Percentiles rank a stretch among this genome's conserved stretches.
These are phyloP conservation scores for Sugiyamaella sp. DNA, from an alignment of 1,139 yeast genomes.

Conservation along the genomic window DNA sequence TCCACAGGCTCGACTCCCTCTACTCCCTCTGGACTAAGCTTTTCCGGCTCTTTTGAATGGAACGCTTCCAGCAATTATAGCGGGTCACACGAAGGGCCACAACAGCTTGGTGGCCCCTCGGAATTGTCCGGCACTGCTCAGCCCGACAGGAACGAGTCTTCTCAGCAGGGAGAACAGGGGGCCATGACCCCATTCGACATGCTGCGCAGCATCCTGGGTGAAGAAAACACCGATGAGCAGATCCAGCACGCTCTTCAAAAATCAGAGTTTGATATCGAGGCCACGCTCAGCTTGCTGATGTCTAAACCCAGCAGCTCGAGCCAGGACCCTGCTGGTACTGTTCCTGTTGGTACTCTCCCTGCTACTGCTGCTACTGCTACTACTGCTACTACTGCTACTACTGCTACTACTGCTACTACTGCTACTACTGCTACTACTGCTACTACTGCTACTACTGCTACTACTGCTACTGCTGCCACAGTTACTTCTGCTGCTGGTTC, in stretches of 20 bases:
- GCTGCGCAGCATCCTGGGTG: constrained; percentile 40
- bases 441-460: background rate
- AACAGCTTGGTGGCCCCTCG: no score
- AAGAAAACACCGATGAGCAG: constrained; percentile 37
- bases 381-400: background rate
- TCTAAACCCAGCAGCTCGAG: no score
- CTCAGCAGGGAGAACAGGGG: constrained; percentile 24
- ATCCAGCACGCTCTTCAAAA: constrained; percentile 39
- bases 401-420: constrained; percentile 3
- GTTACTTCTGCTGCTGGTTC: background rate
- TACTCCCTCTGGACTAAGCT: no score
- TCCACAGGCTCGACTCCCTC: constrained; percentile 1
- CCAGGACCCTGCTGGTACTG: constrained; percentile 10
- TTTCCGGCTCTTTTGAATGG: background rate
- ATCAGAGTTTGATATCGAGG: constrained; percentile 40
- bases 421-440: constrained; percentile 11
- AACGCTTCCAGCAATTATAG: no score
- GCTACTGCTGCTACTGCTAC: background rate
- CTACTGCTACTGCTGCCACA: constrained; percentile 16
- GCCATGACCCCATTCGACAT: constrained; percentile 40
- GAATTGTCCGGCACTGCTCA: no score
- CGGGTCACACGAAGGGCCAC: no score
- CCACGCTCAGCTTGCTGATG: constrained; percentile 36
- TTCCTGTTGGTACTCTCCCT: background rate
- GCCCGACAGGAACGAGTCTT: background rate